Conservation (phyloP, 2,329 filamentous ascomycete species). For the Paraphaeosphaeria sporulosa region DNA sequence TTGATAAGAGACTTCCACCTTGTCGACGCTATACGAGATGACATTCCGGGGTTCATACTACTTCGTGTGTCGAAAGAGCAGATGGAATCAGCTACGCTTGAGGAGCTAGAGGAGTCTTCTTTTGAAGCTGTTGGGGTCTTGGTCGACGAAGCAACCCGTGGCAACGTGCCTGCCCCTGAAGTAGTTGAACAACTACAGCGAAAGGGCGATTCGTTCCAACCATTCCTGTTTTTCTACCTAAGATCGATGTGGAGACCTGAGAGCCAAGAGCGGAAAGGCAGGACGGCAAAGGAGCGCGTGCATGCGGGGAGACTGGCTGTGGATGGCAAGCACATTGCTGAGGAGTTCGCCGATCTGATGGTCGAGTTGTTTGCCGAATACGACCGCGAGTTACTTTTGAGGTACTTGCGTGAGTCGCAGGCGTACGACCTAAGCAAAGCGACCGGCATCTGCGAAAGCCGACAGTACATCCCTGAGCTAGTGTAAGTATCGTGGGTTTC, state of each 20-base stretch:
- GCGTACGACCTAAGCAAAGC: conserved; percentile 87
- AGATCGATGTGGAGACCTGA: conserved; percentile 84
- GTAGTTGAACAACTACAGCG: conserved; percentile 81
- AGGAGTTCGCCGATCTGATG: conserved; percentile 85
- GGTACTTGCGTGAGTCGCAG: conserved; percentile 84
- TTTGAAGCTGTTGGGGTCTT: conserved; percentile 85
- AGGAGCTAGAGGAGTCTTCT: conserved; percentile 80
- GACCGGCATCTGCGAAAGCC: conserved; percentile 77
- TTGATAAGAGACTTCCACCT: conserved; percentile 88
- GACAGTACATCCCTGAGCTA: conserved; percentile 87
- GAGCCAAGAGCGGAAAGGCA: conserved; percentile 56
- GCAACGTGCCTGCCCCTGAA: conserved; percentile 77
- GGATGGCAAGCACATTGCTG: conserved; percentile 74
- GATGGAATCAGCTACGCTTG: conserved; percentile 67
- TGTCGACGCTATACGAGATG: conserved; percentile 86
- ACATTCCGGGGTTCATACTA: conserved; percentile 87
- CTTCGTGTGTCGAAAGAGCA: conserved; percentile 81
- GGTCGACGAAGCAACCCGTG: conserved; percentile 89
- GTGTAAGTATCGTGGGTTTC: conserved; percentile 58
- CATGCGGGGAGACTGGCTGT: conserved; percentile 55
- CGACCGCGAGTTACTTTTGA: conserved; percentile 81
- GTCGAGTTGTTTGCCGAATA: conserved; percentile 87
- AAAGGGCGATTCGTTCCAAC: conserved; percentile 64
- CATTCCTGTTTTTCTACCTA: conserved; percentile 93
- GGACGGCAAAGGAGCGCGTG: conserved; percentile 49